Evolutionary conservation across 306 rosid genomes (phyloP).

Genomic region (Acacia confusa): DNA sequence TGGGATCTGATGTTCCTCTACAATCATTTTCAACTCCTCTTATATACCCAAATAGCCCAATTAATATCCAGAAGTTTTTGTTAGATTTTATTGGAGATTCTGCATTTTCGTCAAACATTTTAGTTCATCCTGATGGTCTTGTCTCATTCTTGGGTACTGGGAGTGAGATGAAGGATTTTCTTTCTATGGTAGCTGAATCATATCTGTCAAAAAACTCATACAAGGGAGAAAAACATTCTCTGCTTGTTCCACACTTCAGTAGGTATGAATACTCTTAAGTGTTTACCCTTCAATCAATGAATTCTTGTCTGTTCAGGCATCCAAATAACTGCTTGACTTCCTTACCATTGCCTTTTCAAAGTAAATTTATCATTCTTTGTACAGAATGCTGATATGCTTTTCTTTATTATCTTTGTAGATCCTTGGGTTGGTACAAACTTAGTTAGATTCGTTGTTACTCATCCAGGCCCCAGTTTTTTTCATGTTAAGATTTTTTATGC

Average conservation of each 20-base stretch:
- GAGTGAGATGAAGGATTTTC: slow-evolving; percentile 71
- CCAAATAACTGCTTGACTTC: slow-evolving; percentile 15
- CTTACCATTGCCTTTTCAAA: slow-evolving; percentile 8
- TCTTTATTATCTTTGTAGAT: slow-evolving; percentile 12
- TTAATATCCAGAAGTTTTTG: slow-evolving; percentile 50
- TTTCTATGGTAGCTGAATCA: slow-evolving; percentile 68
- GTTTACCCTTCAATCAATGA: slow-evolving; percentile 14
- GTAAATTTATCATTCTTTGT: not conserved
- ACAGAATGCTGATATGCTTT: not conserved
- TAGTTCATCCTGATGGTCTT: slow-evolving; percentile 67
- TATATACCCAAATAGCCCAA: slow-evolving; percentile 51
- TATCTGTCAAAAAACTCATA: slow-evolving; percentile 46
- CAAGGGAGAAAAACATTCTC: slow-evolving; percentile 45
- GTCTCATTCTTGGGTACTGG: slow-evolving; percentile 57
- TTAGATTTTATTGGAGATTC: slow-evolving; percentile 60
- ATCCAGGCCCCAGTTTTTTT: not conserved
- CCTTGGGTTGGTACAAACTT: slow-evolving; percentile 1
- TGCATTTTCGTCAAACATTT: slow-evolving; percentile 55
- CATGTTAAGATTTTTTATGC: not conserved
- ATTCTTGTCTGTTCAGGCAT: slow-evolving; percentile 5
- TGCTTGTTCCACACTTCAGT: slow-evolving; percentile 69
- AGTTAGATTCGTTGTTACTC: not conserved
- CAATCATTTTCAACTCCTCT: slow-evolving; percentile 48
- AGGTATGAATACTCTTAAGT: slow-evolving; percentile 50
- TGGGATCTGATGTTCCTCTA: slow-evolving; percentile 36